Base-by-base conservation (phyloP, 1,284 basidiomycete genomes). In the Cutaneotrichosporon sp. region DNA sequence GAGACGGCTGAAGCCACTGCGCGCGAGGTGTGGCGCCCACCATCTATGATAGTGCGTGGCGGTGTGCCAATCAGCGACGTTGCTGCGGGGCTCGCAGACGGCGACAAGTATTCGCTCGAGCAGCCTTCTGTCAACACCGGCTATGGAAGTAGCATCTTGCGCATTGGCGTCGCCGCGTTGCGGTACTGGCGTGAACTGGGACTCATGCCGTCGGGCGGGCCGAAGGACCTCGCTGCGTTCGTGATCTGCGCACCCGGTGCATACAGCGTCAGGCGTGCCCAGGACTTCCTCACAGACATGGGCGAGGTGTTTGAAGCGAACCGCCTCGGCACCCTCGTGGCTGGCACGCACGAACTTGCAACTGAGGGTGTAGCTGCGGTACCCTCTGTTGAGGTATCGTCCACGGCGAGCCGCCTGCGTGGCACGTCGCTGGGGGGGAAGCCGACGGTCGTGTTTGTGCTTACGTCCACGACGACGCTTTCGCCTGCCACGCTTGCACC, bases 171-270 rank as follows among this genome's bases (percentile, higher is more conserved):
- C 10, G 71, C 76, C 1, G 66, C 67, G 3, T 46, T 77, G 30
- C 67, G 71, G 26, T 79, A 76, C 59, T 79, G 76, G 76, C 63
- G 68, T 18, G 75, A 79, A 61, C 68, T 78, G 2, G 76, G 76
- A 1, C 62, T 79, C 0, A 62, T 71, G 53, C 77, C 77, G 42
- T 69, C 70, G 0, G 75, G 76, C 18, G 77, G 77, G 5, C 60
- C 64, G n/a, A 77, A 79, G 67, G 60, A 74, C 47, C 55, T 77
- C 16, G 55, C 60, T 5, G 70, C 70, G 16, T 65, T 70, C 30
- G 63, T 72, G 0, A 46, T 77, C 1, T 73, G 71, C 55, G 66
- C 68, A n/a, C 60, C 59, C 0, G 66, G 62, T 0, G 57, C 55
- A 2, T 71, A 52, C 11, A 22, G 36, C 22, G 51, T 53, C 22